These are phyloP conservation scores for Aspergillus neoniger DNA, from an alignment of 2,329 filamentous ascomycete species.

Conservation along the genomic window DNA sequence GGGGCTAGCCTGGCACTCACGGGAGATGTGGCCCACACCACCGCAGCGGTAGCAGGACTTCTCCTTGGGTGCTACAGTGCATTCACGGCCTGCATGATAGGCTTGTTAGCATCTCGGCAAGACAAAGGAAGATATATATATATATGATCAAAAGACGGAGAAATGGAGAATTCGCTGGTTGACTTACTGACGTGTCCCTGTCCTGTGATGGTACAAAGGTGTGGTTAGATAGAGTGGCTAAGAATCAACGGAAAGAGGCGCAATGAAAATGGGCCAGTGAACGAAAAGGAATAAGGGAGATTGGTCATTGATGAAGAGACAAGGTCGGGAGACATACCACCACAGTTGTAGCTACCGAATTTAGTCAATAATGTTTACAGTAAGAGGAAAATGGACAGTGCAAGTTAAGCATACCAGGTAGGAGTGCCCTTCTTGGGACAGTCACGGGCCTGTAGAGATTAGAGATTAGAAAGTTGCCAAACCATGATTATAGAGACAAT, in stretches of 20 bases:
- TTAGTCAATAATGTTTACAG: constrained; percentile 13
- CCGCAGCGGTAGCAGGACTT: constrained; percentile 68
- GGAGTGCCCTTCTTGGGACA: constrained; percentile 82
- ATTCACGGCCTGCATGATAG: constrained; percentile 72
- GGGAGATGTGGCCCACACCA: constrained; percentile 84
- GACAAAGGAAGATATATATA: no score
- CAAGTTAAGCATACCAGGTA: constrained; percentile 66
- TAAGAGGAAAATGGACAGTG: neutral
- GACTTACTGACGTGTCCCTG: constrained; percentile 76
- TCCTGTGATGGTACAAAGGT: constrained; percentile 40
- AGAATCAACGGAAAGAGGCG: neutral
- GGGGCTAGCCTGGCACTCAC: constrained; percentile 60
- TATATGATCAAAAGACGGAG: neutral
- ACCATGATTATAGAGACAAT: constrained; percentile 9
- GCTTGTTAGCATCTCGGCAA: neutral
- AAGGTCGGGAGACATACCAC: constrained; percentile 58
- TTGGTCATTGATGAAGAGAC: neutral
- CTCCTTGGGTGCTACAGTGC: constrained; percentile 85
- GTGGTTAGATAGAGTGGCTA: constrained; percentile 15
- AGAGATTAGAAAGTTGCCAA: constrained; percentile 27
- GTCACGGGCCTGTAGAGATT: constrained; percentile 68
- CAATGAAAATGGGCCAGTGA: neutral
- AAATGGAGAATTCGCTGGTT: constrained; percentile 1
- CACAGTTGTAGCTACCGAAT: constrained; percentile 72
- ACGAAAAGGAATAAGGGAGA: neutral